These are phyloP conservation scores for Arachis monticola DNA, from an alignment of 331 rosid species.

Conservation along the genomic window DNA sequence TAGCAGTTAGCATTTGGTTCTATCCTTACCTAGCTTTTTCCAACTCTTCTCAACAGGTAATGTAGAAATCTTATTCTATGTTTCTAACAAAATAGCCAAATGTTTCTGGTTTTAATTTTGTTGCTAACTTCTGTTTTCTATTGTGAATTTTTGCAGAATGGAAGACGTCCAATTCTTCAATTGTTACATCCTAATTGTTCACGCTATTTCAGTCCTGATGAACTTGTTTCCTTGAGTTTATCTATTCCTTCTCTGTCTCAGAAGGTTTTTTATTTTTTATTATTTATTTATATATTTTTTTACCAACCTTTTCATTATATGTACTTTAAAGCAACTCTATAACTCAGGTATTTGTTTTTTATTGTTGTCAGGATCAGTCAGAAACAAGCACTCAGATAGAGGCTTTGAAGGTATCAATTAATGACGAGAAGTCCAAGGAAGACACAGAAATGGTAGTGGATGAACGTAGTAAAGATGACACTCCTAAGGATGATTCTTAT, in stretches of 20 bases:
- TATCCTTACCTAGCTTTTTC: conserved; percentile 10
- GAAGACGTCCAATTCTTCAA: conserved; percentile 79
- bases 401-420: conserved; percentile 44
- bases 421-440: conserved; percentile 49
- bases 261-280: conserved; percentile 50
- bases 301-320: conserved; percentile 14
- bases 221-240: conserved; percentile 67
- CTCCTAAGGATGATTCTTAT: conserved; percentile 47
- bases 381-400: conserved; percentile 45
- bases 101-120: neutral
- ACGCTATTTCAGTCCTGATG: conserved; percentile 83
- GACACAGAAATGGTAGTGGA: conserved; percentile 42
- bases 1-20: neutral
- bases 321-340: conserved; percentile 25
- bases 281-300: neutral
- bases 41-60: neutral
- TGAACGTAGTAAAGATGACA: conserved; percentile 46
- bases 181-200: conserved; percentile 82
- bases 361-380: conserved; percentile 53
- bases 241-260: conserved; percentile 73
- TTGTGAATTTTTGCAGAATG: conserved; percentile 66
- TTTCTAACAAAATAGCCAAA: conserved; percentile 16
- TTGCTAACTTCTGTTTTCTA: conserved; percentile 25
- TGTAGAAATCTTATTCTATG: conserved; percentile 14
- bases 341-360: conserved; percentile 29